Base-by-base conservation (phyloP, 257 asterid genomes). In the Penstemon barbatus region DNA sequence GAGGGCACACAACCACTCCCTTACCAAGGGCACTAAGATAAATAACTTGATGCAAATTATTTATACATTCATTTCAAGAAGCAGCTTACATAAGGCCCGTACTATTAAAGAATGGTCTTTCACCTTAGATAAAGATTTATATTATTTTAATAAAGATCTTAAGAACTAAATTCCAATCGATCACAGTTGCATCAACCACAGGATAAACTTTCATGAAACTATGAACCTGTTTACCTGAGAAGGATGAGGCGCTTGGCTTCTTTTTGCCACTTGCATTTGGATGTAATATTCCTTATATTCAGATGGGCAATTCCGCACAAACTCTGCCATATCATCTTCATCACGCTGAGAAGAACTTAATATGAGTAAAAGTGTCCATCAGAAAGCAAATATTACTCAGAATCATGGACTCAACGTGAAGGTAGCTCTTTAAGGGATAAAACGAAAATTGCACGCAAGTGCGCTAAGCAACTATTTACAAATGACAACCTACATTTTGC, bases 231-330 rank as follows among this genome's bases (percentile, higher is more conserved):
- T 80, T 74, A 91, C 99, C 96, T 89, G 93, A 70, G 96, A 90
- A 69, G 76, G 96, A 80, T 70, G 85, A 72, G 99, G 99, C 54
- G 95, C 85, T 79, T 84, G 99, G 81, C 93, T 94, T 87, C 99
- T 94, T 81, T 94, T 94, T 49, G 96, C 96, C 75, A 86, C 88
- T 84, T 94, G 99, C 99, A 94, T 91, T 77, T 94, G 99, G 79
- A 87, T 86, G 85, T 89, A 94, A 78, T 91, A 91, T 83, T 89
- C 95, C 81, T 91, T 91, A 71, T 89, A 94, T 78, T 91, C 97
- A 9, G 87, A 73, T 8, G 96, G 85, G 78, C 96, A 80, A 70
- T 74, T 80, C 68, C 88, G 81, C 50, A 87, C 95, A 76, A 91
- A 85, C 79, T 87, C 91, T 57, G 49, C 74, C 95, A 89, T 84